Percentiles rank a stretch among this genome's conserved stretches.
Evolutionary conservation across 2,329 filamentous ascomycete genomes (phyloP).

Genomic region (Fusarium foetens): DNA sequence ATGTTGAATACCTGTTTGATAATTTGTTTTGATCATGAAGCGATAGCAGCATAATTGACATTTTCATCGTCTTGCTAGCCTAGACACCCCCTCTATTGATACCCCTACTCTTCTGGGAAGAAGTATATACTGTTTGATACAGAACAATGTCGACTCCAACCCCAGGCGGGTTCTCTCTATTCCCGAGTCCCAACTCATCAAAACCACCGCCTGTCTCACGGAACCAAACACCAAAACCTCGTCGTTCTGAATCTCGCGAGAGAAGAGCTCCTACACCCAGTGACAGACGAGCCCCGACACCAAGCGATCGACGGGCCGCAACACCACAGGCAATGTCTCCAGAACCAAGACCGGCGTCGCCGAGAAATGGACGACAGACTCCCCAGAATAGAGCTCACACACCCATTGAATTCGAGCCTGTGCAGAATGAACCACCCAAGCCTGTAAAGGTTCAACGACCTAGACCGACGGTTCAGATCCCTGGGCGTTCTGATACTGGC

Average conservation of each 20-base stretch:
- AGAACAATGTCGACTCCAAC: slow-evolving; percentile 54
- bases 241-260: slow-evolving; percentile 52
- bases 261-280: slow-evolving; percentile 50
- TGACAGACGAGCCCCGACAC: slow-evolving; percentile 38
- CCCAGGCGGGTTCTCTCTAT: slow-evolving; percentile 65
- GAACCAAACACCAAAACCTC: slow-evolving; percentile 54
- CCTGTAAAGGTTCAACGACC: slow-evolving; percentile 52
- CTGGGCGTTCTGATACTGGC: slow-evolving; percentile 59
- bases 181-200: slow-evolving; percentile 61
- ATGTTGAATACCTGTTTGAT: background rate
- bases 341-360: slow-evolving; percentile 39
- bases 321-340: slow-evolving; percentile 39
- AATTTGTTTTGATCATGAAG: slow-evolving; percentile 39
- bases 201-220: slow-evolving; percentile 46
- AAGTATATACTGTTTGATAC: slow-evolving; percentile 40
- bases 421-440: slow-evolving; percentile 36
- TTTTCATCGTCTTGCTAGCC: slow-evolving; percentile 16
- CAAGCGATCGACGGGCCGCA: slow-evolving; percentile 46
- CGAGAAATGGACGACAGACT: slow-evolving; percentile 46
- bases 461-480: slow-evolving; percentile 55
- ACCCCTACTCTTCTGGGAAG: slow-evolving; percentile 44
- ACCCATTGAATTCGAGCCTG: slow-evolving; percentile 49
- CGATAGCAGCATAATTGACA: slow-evolving; percentile 34
- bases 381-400: slow-evolving; percentile 49
- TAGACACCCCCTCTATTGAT: slow-evolving; percentile 3